Base-by-base conservation (phyloP, 192 early-diverging fungal species). In the Entomortierella parvispora region DNA sequence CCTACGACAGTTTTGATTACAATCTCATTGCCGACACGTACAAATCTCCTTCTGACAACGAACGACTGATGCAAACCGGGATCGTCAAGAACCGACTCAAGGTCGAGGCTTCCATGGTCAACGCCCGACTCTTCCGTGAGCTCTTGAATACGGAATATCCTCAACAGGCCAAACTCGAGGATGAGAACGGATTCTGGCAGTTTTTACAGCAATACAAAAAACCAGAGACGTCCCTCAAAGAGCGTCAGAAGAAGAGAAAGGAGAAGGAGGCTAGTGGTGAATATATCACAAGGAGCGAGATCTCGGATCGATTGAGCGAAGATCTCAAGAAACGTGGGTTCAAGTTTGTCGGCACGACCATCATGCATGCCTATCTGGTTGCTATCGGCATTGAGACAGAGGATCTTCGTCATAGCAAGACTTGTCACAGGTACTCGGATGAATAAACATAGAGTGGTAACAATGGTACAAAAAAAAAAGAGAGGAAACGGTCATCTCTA, bases 71-170 rank as follows among this genome's bases (percentile, higher is more conserved):
- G 20, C 51, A 63, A 26, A 68, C 74, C 8, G 51, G 62, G 5
- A 77, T 77, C 51, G 61, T 77, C 60, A 68, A 68, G 49, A 77
- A 77, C 61, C 56, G 31, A 49, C 74, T 77, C 60, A 77, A 77
- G 22, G 61, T 77, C 11, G 60, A 77, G 18, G 74, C 74, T 9
- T 77, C 74, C 4, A 77, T 77, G 52, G 29, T 68, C 51, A 77
- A 77, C 28, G 74, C 74, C 4, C 60, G 33, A 15, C 52, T 54
- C 2, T 77, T 77, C 42, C 25, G 58, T 32, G 61, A 58, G n/a
- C 58, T 77, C 8, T 58, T 77, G 48, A 15, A 63, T 0, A 61
- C 62, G 28, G 51, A 62, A 17, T 77, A 62, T 25, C 74, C 74
- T 0, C 55, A 77, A 17, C 74, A 77, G 40, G 53, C 66, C 1